A percentile compares a stretch with the other conserved stretches of the same genome.
phyloP scores from a whole-genome alignment of 1,139 yeast genomes.

The Saccharomyces hybrid region DNA sequence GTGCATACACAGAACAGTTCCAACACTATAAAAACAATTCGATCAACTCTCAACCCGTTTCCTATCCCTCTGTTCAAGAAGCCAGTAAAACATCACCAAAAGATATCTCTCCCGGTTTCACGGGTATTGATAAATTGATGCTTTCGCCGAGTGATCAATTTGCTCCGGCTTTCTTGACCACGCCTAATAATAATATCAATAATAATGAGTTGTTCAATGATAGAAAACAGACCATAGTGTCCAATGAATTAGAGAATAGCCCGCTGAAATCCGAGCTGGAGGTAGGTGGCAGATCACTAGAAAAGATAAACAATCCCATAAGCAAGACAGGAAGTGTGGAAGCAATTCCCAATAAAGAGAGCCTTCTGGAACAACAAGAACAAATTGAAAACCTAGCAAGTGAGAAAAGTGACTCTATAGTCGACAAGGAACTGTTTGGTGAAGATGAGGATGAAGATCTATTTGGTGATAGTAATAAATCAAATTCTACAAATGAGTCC shows the following conservation, averaged over 20 bases:
- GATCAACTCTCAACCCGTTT: constrained; percentile 12
- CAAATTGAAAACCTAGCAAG: constrained; percentile 5
- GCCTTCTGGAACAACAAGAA: not conserved
- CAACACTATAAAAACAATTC: constrained; percentile 23
- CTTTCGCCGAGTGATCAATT: constrained; percentile 16
- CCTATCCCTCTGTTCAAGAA: constrained; percentile 8
- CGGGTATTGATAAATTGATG: constrained; percentile 13
- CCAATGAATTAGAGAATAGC: constrained; percentile 11
- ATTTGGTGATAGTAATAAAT: constrained; percentile 28
- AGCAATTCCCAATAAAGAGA: not conserved
- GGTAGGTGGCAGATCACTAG: not conserved
- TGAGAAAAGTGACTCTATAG: constrained; percentile 15
- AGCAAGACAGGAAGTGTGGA: not conserved
- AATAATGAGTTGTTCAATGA: constrained; percentile 21
- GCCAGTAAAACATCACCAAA: constrained; percentile 15
- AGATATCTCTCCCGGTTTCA: constrained; percentile 14
- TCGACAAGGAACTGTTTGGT: constrained; percentile 22
- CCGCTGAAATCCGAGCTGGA: constrained; percentile 7
- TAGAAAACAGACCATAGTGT: constrained; percentile 12
- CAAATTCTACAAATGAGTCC: constrained; percentile 13
- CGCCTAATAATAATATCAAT: constrained; percentile 19
- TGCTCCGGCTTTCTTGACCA: constrained; percentile 19
- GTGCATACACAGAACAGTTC: constrained; percentile 30
- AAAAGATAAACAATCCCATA: not conserved
- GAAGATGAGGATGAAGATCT: constrained; percentile 28